Base-by-base conservation (phyloP, 192 early-diverging fungal species). In the Entrophospora sp. region DNA sequence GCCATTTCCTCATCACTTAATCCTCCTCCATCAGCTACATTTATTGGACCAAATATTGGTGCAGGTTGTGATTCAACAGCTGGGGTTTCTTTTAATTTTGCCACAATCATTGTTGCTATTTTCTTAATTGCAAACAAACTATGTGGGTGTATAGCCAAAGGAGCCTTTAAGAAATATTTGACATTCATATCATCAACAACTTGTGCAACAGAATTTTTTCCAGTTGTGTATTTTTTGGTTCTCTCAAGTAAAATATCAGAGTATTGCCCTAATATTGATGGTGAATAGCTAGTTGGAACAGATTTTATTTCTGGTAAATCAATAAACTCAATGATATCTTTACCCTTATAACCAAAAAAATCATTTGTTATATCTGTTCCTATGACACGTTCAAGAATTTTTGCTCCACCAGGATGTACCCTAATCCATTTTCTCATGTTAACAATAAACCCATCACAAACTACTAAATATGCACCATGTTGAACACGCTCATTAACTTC, bases 381-480 rank as follows among this genome's bases (percentile, higher is more conserved):
- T 42, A 58, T 56, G 13, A 67, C 53, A 57, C 37, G 55, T 20
- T 58, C 16, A n/a, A 44, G 27, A 13, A 67, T 31, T 44, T 67
- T 44, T n/a, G n/a, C 20, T 38, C 66, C 66, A 13, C 66, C 66
- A 1, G 66, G 66, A 40, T 67, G 66, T 20, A 12, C 28, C 16
- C 31, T 1, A 30, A 58, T 67, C 66, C 66, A 67, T 58, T 34
- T 58, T 0, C 55, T 31, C 12, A 67, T 67, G 18, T 67, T 55
- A 40, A 58, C 38, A 27, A 67, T 22, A 14, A 58, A 30, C 0
- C 25, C 55, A 18, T 67, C 66, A 4, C 24, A 35, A 18, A 67
- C 53, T 18, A 67, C 66, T 5, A 67, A 32, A 24, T 2, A 16
- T 22, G 58, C 58, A n/a, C 58, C 58, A n/a, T 25, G 12, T 30